Evolutionary conservation across 2,329 filamentous ascomycete genomes (phyloP).

Genomic region (Ceratocystis destructans): DNA sequence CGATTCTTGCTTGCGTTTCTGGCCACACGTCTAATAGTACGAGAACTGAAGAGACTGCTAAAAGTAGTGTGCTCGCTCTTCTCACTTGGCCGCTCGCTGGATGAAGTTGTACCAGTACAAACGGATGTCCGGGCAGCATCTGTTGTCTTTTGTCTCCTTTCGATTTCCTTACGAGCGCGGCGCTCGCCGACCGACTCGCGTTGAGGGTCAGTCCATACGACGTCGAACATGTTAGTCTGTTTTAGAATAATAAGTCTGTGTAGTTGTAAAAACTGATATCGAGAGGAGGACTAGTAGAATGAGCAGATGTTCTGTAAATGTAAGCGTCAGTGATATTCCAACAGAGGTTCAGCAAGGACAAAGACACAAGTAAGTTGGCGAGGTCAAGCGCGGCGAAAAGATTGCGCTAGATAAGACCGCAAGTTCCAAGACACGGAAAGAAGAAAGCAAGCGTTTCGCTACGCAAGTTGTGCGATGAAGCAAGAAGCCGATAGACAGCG

Average conservation of each 20-base stretch:
- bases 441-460: neutral
- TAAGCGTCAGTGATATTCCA: neutral
- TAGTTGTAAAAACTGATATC: neutral
- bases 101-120: slow-evolving; percentile 30
- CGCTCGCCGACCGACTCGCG: slow-evolving; percentile 40
- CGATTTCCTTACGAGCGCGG: slow-evolving; percentile 35
- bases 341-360: neutral
- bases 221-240: slow-evolving; percentile 38
- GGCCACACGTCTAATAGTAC: slow-evolving; percentile 27
- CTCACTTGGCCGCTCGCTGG: slow-evolving; percentile 19
- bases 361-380: neutral
- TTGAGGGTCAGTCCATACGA: slow-evolving; percentile 44
- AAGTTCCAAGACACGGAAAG: slow-evolving; percentile 1
- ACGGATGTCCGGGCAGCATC: slow-evolving; percentile 26
- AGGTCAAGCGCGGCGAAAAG: neutral
- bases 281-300: neutral
- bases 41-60: slow-evolving; percentile 31
- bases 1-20: slow-evolving; percentile 20
- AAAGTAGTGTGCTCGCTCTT: slow-evolving; percentile 27
- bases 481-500: neutral
- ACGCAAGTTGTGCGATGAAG: neutral
- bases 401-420: neutral
- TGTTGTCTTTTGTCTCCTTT: slow-evolving; percentile 24
- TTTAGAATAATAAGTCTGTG: neutral
- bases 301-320: neutral